Base-by-base conservation (phyloP, 352 stramenopile genomes). In the Pythium folliculosum region DNA sequence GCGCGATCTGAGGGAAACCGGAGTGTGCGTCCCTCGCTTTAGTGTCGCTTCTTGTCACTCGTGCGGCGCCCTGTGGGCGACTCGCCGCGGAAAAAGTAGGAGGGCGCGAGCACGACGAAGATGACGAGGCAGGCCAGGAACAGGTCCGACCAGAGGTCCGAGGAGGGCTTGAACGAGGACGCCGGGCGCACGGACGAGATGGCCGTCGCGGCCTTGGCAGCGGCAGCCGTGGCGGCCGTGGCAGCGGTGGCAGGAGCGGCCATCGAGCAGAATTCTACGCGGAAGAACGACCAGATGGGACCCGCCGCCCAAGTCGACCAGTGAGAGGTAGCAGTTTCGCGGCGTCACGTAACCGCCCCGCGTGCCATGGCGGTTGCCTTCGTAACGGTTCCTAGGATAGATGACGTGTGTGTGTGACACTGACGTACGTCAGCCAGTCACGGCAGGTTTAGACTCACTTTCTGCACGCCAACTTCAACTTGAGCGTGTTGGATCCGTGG, bases 21-120 rank as follows among this genome's bases (percentile, higher is more conserved):
- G 60, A 69, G 47, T 70, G 60, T 54, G 37, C 30, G 60, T 52
- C 23, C 3, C 32, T 49, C 60, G 16, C 32, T 65, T 62, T 71
- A 66, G 51, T 73, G 48, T n/a, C 52, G 44, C 47, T 69, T 71
- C 43, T 76, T 69, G 53, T 27, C 32, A 43, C 49, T 50, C n/a
- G 58, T 56, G 38, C 61, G 40, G 23, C 61, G 40, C 8, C 38
- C 32, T 0, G 47, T 54, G 0, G 60, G 54, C 25, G 63, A 13
- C 27, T 60, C 49, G 3, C 77, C 70, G 23, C 73, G 75, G 75
- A 91, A 92, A 40, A 86, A 73, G 70, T 79, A 80, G 12, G 82
- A 76, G 5, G 84, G 82, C 60, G 76, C 80, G 60, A 92, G 74
- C 56, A 92, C 78, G 57, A 90, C 73, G 63, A 90, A 78, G 66